Percentiles rank a stretch among this genome's conserved stretches.
phyloP scores from a whole-genome alignment of 169 alveolate species.

The Sarcocystis neurona region DNA sequence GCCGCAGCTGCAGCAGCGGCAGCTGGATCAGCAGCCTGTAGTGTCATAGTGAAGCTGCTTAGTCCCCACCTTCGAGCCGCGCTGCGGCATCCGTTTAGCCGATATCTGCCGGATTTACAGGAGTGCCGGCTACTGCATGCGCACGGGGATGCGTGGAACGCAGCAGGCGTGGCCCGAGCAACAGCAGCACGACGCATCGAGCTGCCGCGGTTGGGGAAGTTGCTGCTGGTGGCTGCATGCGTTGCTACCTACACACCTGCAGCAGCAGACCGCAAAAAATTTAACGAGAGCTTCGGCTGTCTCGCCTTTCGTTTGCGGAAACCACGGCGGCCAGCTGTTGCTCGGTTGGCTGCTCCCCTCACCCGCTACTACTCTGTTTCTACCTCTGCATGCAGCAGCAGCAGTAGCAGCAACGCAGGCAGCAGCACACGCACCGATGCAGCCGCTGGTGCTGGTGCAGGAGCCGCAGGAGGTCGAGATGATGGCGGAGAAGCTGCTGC shows the following conservation, averaged over 20 bases:
- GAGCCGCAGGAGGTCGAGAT: background rate
- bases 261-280: background rate
- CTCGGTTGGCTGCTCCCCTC: slow-evolving; percentile 14
- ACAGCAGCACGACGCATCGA: slow-evolving; percentile 54
- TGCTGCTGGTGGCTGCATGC: slow-evolving; percentile 55
- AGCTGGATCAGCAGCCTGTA: too few species aligned
- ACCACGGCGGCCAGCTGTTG: slow-evolving; percentile 16
- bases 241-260: slow-evolving; percentile 52
- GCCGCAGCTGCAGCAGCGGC: slow-evolving; percentile 45
- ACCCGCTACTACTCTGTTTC: background rate
- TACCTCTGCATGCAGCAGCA: too few species aligned
- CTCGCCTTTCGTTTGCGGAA: slow-evolving; percentile 22
- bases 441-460: background rate
- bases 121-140: slow-evolving; percentile 33
- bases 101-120: slow-evolving; percentile 41
- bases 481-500: too few species aligned
- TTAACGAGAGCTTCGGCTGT: slow-evolving; percentile 37
- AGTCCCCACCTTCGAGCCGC: slow-evolving; percentile 27
- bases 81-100: slow-evolving; percentile 41
- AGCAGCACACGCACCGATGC: too few species aligned
- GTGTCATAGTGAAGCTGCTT: background rate
- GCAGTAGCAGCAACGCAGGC: too few species aligned
- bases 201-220: slow-evolving; percentile 50
- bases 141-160: slow-evolving; percentile 41
- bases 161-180: slow-evolving; percentile 32